These are phyloP conservation scores for Lactarius pseudohatsudake DNA, from an alignment of 768 basidiomycete species.

Conservation along the genomic window DNA sequence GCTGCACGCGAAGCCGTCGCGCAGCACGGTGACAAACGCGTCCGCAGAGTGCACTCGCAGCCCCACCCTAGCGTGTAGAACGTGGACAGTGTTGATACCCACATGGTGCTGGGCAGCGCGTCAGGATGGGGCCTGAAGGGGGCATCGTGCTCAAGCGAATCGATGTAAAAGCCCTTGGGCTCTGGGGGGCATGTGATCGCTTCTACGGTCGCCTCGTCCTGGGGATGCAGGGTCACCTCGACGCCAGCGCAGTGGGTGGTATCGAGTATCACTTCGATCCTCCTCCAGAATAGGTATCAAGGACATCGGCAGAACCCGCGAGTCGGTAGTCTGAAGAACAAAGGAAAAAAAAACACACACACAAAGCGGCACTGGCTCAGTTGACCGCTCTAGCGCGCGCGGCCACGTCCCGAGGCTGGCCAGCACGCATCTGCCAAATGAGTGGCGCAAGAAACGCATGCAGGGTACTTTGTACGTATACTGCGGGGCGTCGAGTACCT, in stretches of 20 bases:
- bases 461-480: neutral
- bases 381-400: neutral
- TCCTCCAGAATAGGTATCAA: constrained; percentile 42
- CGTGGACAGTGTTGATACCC: constrained; percentile 60
- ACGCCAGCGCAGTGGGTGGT: constrained; percentile 53
- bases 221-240: constrained; percentile 59
- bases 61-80: constrained; percentile 39
- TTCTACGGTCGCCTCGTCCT: constrained; percentile 39
- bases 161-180: constrained; percentile 34
- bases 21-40: constrained; percentile 49
- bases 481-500: constrained; percentile 35
- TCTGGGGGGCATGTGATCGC: constrained; percentile 30
- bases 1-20: constrained; percentile 52
- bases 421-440: constrained; percentile 49
- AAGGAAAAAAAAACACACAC: neutral
- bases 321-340: constrained; percentile 48
- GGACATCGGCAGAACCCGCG: constrained; percentile 44
- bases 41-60: constrained; percentile 41
- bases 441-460: neutral
- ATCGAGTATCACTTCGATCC: constrained; percentile 46
- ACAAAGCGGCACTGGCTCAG: neutral
- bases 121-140: constrained; percentile 27
- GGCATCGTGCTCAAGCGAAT: constrained; percentile 59
- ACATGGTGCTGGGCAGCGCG: constrained; percentile 40
- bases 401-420: constrained; percentile 33